These are phyloP conservation scores for Physaria fendleri DNA, from an alignment of 345 rosid species.

Conservation along the genomic window DNA sequence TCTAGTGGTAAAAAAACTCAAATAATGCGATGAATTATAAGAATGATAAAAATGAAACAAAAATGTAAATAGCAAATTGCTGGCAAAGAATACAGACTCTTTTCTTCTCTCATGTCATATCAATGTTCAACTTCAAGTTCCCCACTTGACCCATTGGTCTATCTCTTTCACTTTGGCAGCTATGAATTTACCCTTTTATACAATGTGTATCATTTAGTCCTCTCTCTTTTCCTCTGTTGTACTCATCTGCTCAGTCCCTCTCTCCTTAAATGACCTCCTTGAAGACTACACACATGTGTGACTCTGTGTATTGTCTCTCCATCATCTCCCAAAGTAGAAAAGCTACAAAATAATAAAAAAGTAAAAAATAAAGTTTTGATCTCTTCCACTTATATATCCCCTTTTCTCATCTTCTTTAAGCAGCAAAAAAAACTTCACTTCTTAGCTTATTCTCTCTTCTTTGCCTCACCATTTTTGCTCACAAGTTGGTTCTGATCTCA, in stretches of 20 bases:
- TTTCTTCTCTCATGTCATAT: constrained; percentile 32
- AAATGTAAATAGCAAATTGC: no score
- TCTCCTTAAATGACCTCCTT: no score
- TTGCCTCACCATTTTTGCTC: constrained; percentile 33
- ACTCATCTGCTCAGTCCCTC: no score
- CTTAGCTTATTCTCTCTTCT: no score
- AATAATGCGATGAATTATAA: no score
- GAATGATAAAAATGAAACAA: no score
- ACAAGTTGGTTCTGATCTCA: constrained; percentile 15
- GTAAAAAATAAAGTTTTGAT: constrained; percentile 19
- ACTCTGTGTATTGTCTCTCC: constrained; percentile 24
- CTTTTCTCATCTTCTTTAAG: constrained; percentile 3
- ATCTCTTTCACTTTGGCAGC: no score
- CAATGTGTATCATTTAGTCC: constrained; percentile 47
- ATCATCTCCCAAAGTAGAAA: no score
- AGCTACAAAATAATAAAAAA: constrained; percentile 8
- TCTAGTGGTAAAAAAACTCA: no score
- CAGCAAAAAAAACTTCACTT: constrained; percentile 4
- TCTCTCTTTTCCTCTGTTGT: constrained; percentile 24
- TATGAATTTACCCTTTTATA: constrained; percentile 33
- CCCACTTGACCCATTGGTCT: constrained; percentile 34
- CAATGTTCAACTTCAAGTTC: constrained; percentile 33
- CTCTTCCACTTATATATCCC: constrained; percentile 16
- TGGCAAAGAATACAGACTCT: constrained; percentile 33
- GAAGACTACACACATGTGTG: no score